These are phyloP conservation scores for Pulveroboletus sp. DNA, from an alignment of 768 basidiomycete genomes.

Conservation along the genomic window DNA sequence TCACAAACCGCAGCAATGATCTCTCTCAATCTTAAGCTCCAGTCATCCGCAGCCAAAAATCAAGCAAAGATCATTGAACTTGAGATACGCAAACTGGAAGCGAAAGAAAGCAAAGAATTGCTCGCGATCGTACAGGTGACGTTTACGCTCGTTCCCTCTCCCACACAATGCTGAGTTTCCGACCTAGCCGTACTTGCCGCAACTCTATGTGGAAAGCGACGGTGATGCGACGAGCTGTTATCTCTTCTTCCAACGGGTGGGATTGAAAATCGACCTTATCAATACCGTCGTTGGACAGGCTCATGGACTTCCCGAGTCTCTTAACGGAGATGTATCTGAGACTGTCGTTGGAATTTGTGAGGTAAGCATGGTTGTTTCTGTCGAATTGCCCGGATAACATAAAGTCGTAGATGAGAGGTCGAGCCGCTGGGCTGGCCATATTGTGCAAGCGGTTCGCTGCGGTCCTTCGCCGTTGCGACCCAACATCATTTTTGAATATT, in stretches of 20 bases:
- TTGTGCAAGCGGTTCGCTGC: constrained; percentile 90
- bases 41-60: constrained; percentile 87
- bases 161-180: constrained; percentile 2
- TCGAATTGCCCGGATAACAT: neutral
- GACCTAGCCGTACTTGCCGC: constrained; percentile 82
- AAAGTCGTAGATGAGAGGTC: constrained; percentile 68
- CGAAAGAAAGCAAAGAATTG: constrained; percentile 76
- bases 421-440: constrained; percentile 74
- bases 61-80: constrained; percentile 88
- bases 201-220: constrained; percentile 87
- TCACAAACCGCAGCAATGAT: constrained; percentile 92
- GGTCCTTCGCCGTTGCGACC: constrained; percentile 75
- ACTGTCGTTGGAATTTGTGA: constrained; percentile 93
- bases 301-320: constrained; percentile 81
- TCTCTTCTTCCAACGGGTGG: constrained; percentile 89
- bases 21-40: constrained; percentile 92
- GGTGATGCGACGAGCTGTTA: constrained; percentile 86
- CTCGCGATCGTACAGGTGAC: constrained; percentile 78
- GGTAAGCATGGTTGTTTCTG: constrained; percentile 39
- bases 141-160: neutral
- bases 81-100: constrained; percentile 83
- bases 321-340: constrained; percentile 81
- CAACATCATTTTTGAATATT: constrained; percentile 81
- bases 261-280: constrained; percentile 84
- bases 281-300: constrained; percentile 78